Conservation (phyloP, 371 early-diverging fungal species). For the Vairimorpha ceranae region DNA sequence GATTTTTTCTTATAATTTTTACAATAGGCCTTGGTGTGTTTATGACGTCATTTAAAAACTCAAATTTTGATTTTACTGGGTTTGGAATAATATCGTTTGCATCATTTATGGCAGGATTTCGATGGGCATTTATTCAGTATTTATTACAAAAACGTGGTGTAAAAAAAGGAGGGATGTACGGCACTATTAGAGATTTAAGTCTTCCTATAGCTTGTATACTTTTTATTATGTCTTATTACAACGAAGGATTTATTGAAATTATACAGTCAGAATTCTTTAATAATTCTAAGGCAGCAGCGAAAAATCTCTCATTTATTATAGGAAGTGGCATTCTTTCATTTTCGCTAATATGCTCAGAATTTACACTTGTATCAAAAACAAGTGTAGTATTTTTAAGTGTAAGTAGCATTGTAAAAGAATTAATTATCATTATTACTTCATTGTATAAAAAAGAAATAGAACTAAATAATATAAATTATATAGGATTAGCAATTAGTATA, state of each 20-base stretch:
- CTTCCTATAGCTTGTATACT: conserved; percentile 57
- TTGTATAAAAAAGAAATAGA: conserved; percentile 38
- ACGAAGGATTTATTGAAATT: conserved; percentile 53
- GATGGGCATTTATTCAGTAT: conserved; percentile 63
- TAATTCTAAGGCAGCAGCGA: conserved; percentile 2
- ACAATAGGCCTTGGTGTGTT: conserved; percentile 60
- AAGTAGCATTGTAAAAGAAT: conserved; percentile 59
- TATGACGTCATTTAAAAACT: conserved; percentile 49
- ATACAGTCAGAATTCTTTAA: conserved; percentile 49
- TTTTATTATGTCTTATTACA: conserved; percentile 35
- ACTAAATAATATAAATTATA: conserved; percentile 48
- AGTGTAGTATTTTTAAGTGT: conserved; percentile 59
- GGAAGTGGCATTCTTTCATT: conserved; percentile 49
- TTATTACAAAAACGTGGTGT: conserved; percentile 47
- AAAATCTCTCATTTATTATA: conserved; percentile 48
- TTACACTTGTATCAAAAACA: conserved; percentile 54
- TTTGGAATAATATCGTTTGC: conserved; percentile 44
- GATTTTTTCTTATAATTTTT: conserved; percentile 51
- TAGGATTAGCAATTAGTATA: conserved; percentile 57
- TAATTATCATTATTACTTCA: conserved; percentile 58
- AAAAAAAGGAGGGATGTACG: conserved; percentile 40
- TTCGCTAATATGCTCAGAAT: conserved; percentile 54
- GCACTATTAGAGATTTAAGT: conserved; percentile 54
- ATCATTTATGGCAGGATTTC: conserved; percentile 60
- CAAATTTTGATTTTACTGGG: conserved; percentile 34